Conservation (phyloP, 805 yeast genomes). For the Candida ovalis region DNA sequence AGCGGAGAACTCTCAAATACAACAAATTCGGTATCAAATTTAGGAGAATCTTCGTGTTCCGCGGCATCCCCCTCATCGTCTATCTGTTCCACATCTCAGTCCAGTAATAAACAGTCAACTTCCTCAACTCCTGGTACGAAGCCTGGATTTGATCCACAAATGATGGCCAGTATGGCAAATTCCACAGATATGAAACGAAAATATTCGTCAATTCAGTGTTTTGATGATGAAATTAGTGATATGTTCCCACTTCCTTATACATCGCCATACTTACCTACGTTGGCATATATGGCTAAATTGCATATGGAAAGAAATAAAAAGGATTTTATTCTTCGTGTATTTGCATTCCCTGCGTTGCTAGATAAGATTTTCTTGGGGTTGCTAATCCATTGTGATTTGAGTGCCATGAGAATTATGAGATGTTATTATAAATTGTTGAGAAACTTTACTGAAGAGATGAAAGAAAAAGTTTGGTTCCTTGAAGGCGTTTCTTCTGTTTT, state of each 20-base stretch:
- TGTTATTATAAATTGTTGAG: conserved; percentile 79
- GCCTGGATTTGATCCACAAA: neutral
- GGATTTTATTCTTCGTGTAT: conserved; percentile 80
- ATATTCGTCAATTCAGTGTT: conserved; percentile 66
- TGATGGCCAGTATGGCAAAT: conserved; percentile 15
- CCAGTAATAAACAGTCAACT: too few species aligned
- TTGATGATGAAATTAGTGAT: conserved; percentile 81
- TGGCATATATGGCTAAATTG: conserved; percentile 80
- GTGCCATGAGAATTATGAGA: conserved; percentile 89
- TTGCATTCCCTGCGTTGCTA: conserved; percentile 89
- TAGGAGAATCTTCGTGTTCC: neutral
- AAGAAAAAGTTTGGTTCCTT: conserved; percentile 87
- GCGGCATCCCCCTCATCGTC: conserved; percentile 8
- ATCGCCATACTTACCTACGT: conserved; percentile 83
- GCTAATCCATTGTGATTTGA: conserved; percentile 77
- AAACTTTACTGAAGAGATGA: conserved; percentile 80
- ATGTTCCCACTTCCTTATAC: conserved; percentile 79
- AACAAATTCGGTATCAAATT: conserved; percentile 24
- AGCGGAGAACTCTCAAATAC: conserved; percentile 31
- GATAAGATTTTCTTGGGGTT: conserved; percentile 76
- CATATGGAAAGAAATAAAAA: conserved; percentile 79
- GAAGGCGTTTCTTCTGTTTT: conserved; percentile 87
- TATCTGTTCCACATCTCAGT: too few species aligned
- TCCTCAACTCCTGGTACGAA: neutral
- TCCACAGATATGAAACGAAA: conserved; percentile 11